Conservation (phyloP, 2,329 filamentous ascomycete genomes). For the Apiospora hydei region DNA sequence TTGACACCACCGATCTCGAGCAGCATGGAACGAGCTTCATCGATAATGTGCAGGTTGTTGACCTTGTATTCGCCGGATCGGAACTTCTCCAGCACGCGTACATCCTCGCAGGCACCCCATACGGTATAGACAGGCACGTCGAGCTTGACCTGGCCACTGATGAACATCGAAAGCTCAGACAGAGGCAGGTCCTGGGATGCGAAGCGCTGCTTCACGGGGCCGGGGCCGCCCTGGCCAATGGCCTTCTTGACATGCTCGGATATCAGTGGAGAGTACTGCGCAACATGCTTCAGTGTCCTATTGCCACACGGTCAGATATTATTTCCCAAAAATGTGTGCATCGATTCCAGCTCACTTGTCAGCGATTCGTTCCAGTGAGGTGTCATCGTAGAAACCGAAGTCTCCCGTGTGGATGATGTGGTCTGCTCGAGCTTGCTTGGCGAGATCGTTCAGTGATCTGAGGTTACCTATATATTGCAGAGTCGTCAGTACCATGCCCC, state of each 20-base stretch:
- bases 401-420: slow-evolving; percentile 99
- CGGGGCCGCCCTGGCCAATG: slow-evolving; percentile 70
- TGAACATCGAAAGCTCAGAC: slow-evolving; percentile 88
- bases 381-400: slow-evolving; percentile 98
- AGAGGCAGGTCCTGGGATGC: slow-evolving; percentile 82
- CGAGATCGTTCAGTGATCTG: slow-evolving; percentile 93
- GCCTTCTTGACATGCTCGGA: slow-evolving; percentile 76
- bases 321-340: background rate
- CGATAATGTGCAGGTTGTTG: slow-evolving; percentile 95
- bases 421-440: slow-evolving; percentile 91
- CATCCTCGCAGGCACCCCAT: slow-evolving; percentile 98
- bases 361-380: slow-evolving; percentile 93
- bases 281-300: slow-evolving; percentile 96
- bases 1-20: slow-evolving; percentile 96
- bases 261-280: slow-evolving; percentile 96
- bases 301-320: slow-evolving; percentile 31
- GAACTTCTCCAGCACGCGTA: slow-evolving; percentile 96
- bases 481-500: background rate
- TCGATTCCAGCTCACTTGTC: slow-evolving; percentile 77
- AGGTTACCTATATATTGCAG: slow-evolving; percentile 76
- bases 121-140: slow-evolving; percentile 98
- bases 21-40: slow-evolving; percentile 95
- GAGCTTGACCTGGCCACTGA: slow-evolving; percentile 87
- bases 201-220: slow-evolving; percentile 87
- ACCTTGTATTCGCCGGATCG: slow-evolving; percentile 98